Evolutionary conservation across 225 moss, liverwort and hornwort genomes (phyloP).

Genomic region (Polytrichum commune): DNA sequence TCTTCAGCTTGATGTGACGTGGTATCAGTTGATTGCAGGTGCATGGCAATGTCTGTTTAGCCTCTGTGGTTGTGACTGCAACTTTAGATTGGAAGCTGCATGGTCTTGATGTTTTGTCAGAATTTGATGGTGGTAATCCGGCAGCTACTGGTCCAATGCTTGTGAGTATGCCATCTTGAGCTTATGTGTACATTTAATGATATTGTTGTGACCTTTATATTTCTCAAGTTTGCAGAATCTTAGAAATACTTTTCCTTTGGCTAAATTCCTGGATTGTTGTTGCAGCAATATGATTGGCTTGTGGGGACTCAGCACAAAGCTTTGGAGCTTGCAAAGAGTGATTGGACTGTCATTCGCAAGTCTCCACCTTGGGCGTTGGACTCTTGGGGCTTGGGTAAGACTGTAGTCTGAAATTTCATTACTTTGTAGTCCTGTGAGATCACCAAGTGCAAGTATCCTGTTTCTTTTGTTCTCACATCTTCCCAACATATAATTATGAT

Average conservation of each 20-base stretch:
- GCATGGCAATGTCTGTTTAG: conserved; percentile 94
- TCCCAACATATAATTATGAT: no score
- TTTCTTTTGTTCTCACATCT: no score
- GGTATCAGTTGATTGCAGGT: conserved; percentile 43
- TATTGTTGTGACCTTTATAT: neutral
- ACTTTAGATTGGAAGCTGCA: conserved; percentile 95
- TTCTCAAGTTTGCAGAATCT: neutral
- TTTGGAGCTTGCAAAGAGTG: conserved; percentile 85
- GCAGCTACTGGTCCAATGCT: conserved; percentile 85
- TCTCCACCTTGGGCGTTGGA: conserved; percentile 95
- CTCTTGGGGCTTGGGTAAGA: conserved; percentile 96
- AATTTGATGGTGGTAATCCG: conserved; percentile 90
- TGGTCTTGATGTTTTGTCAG: conserved; percentile 88
- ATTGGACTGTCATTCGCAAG: conserved; percentile 84
- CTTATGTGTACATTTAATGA: no score
- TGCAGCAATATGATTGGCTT: conserved; percentile 93
- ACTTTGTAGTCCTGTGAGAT: no score
- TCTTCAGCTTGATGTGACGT: conserved; percentile 1
- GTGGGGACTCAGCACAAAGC: conserved; percentile 83
- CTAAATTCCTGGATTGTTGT: neutral
- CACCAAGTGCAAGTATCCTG: no score
- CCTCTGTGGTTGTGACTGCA: conserved; percentile 85
- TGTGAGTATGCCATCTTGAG: conserved; percentile 37
- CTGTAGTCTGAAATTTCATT: no score
- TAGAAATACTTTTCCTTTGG: neutral